phyloP scores from a whole-genome alignment of 2,329 filamentous ascomycete genomes.

The Canariomyces notabilis region DNA sequence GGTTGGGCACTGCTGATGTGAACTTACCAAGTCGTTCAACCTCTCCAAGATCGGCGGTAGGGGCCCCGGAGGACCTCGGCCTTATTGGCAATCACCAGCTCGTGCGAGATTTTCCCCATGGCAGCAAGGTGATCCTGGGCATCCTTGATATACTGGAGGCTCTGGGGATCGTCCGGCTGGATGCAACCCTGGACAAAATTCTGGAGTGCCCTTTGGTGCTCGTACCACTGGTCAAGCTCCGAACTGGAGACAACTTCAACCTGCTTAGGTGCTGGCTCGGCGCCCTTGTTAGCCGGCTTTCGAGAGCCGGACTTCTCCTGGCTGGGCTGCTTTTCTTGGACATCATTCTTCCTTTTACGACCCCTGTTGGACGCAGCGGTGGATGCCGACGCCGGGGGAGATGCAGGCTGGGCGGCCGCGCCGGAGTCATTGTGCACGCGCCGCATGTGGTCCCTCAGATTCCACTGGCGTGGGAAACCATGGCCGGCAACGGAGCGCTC shows the following conservation, averaged over 20 bases:
- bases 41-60: conserved; percentile 34
- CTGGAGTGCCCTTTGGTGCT: conserved; percentile 60
- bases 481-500: conserved; percentile 77
- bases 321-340: conserved; percentile 32
- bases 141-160: conserved; percentile 48
- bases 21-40: conserved; percentile 33
- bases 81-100: conserved; percentile 33
- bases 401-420: conserved; percentile 26
- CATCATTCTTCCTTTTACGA: conserved; percentile 55
- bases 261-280: conserved; percentile 27
- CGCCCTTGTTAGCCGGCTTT: conserved; percentile 40
- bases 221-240: conserved; percentile 48
- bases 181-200: conserved; percentile 48
- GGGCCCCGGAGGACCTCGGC: conserved; percentile 28
- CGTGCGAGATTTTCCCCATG: conserved; percentile 48
- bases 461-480: conserved; percentile 93
- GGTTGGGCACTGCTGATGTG: neutral
- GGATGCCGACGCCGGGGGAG: conserved; percentile 36
- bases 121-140: conserved; percentile 46
- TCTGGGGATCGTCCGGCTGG: conserved; percentile 48
- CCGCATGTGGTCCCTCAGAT: conserved; percentile 95
- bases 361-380: conserved; percentile 40
- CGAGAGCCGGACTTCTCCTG: conserved; percentile 38
- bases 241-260: conserved; percentile 18
- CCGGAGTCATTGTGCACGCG: conserved; percentile 69